Conservation (phyloP, 1,284 basidiomycete genomes). For the Cutaneotrichosporon cavernicola region DNA sequence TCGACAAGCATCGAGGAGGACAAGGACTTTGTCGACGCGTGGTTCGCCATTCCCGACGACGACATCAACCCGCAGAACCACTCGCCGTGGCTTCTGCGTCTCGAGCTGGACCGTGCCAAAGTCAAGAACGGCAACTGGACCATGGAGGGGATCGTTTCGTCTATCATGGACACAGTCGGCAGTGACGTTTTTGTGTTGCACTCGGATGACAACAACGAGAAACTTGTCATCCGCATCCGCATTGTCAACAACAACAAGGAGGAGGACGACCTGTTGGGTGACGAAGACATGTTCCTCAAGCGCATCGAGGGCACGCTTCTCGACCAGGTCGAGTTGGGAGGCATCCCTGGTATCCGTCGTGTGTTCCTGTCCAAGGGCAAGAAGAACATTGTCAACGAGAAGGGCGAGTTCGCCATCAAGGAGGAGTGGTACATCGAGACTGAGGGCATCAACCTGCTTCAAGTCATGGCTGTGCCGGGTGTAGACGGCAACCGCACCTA, state of each 20-base stretch:
- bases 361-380: slow-evolving; percentile 94
- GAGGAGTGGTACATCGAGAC: slow-evolving; percentile 98
- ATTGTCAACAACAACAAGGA: slow-evolving; percentile 85
- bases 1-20: slow-evolving; percentile 97
- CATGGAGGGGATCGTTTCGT: slow-evolving; percentile 92
- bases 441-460: slow-evolving; percentile 91
- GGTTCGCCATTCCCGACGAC: slow-evolving; percentile 99
- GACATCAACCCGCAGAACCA: slow-evolving; percentile 89
- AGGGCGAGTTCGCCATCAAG: slow-evolving; percentile 57
- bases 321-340: slow-evolving; percentile 90
- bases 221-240: slow-evolving; percentile 95
- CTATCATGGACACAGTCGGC: slow-evolving; percentile 92
- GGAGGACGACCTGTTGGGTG: slow-evolving; percentile 74
- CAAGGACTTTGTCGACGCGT: slow-evolving; percentile 92
- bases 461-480: slow-evolving; percentile 90
- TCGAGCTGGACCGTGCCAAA: slow-evolving; percentile 94
- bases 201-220: slow-evolving; percentile 98
- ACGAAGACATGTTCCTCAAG: slow-evolving; percentile 96
- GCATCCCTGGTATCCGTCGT: slow-evolving; percentile 85
- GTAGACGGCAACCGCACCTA: slow-evolving; percentile 90
- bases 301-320: slow-evolving; percentile 96
- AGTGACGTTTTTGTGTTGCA: slow-evolving; percentile 97
- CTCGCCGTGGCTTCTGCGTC: slow-evolving; percentile 95
- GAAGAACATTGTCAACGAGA: slow-evolving; percentile 64
- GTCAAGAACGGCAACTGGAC: slow-evolving; percentile 97